Percentiles rank a stretch among this genome's conserved stretches.
Evolutionary conservation across 768 basidiomycete genomes (phyloP).

Genomic region (Boletus tomentosulus): DNA sequence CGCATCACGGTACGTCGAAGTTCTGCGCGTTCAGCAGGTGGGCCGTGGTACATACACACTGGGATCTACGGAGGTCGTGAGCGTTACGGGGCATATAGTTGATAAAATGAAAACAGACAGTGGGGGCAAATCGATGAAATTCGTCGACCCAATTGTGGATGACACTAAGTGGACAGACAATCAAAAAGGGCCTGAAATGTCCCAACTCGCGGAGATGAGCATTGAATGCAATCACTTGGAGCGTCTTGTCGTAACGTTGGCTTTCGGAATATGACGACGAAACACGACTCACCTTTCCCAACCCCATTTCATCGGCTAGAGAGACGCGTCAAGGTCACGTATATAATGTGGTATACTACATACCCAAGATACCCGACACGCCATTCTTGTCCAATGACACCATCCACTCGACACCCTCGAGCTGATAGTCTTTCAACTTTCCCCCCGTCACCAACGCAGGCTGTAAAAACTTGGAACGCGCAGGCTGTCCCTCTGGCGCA

Average conservation of each 20-base stretch:
- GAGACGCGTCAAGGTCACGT: constrained; percentile 6
- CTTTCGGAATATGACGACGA: neutral
- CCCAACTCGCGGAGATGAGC: constrained; percentile 79
- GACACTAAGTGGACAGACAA: constrained; percentile 93
- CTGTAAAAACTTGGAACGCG: constrained; percentile 54
- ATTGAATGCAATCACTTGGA: constrained; percentile 93
- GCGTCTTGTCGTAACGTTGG: constrained; percentile 50
- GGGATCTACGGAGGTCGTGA: constrained; percentile 53
- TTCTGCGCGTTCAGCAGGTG: constrained; percentile 74
- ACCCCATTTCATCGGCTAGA: constrained; percentile 91
- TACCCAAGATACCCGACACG: constrained; percentile 75
- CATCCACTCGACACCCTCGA: constrained; percentile 96
- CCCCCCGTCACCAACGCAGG: constrained; percentile 81
- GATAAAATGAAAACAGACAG: constrained; percentile 39
- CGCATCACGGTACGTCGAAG: constrained; percentile 63
- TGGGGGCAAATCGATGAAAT: constrained; percentile 79
- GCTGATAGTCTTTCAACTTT: constrained; percentile 83
- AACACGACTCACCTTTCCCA: constrained; percentile 61
- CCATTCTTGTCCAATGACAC: constrained; percentile 82
- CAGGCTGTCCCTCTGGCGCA: neutral
- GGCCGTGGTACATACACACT: constrained; percentile 88
- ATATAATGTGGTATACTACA: constrained; percentile 16
- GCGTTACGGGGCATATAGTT: neutral
- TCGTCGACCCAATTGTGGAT: constrained; percentile 89
- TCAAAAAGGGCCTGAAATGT: constrained; percentile 70